Evolutionary conservation across 2,329 filamentous ascomycete species (phyloP).

Genomic region (Ilyonectria sp.): DNA sequence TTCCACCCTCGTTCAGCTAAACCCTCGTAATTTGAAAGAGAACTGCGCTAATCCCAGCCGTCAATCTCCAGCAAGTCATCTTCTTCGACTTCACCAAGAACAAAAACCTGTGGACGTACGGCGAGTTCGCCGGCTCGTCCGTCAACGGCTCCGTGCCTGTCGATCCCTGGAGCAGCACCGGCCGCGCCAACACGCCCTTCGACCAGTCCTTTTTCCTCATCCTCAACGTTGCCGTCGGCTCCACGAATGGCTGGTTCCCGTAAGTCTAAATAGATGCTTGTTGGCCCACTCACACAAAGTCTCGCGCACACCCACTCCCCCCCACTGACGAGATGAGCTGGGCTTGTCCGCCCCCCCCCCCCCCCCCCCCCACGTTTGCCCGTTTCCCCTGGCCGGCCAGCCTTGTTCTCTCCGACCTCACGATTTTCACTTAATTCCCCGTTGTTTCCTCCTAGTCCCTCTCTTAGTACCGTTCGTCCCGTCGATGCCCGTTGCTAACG

Average conservation of each 20-base stretch:
- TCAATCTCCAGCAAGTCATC: slow-evolving; percentile 39
- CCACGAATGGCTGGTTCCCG: slow-evolving; percentile 63
- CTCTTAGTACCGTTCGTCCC: too few species aligned
- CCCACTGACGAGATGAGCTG: not conserved
- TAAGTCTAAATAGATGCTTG: slow-evolving; percentile 39
- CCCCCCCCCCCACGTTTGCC: too few species aligned
- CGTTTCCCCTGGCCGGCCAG: too few species aligned
- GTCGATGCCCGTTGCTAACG: slow-evolving; percentile 18
- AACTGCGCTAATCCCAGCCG: slow-evolving; percentile 24
- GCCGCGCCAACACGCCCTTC: slow-evolving; percentile 61
- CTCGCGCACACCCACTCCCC: not conserved
- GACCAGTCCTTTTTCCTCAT: slow-evolving; percentile 66
- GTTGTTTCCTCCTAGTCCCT: too few species aligned
- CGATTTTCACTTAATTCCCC: too few species aligned
- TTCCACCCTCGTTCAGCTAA: too few species aligned
- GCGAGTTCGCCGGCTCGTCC: slow-evolving; percentile 57
- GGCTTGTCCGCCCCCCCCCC: too few species aligned
- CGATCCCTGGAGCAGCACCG: slow-evolving; percentile 60
- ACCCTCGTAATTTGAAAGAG: not conserved
- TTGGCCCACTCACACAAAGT: not conserved
- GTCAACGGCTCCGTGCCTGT: slow-evolving; percentile 58
- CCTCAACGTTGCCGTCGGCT: slow-evolving; percentile 65
- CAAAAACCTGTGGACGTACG: slow-evolving; percentile 50
- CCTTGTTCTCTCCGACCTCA: too few species aligned
- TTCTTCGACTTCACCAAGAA: slow-evolving; percentile 54